Base-by-base conservation (phyloP, 441 rosid genomes). In the Eruca vesicaria region DNA sequence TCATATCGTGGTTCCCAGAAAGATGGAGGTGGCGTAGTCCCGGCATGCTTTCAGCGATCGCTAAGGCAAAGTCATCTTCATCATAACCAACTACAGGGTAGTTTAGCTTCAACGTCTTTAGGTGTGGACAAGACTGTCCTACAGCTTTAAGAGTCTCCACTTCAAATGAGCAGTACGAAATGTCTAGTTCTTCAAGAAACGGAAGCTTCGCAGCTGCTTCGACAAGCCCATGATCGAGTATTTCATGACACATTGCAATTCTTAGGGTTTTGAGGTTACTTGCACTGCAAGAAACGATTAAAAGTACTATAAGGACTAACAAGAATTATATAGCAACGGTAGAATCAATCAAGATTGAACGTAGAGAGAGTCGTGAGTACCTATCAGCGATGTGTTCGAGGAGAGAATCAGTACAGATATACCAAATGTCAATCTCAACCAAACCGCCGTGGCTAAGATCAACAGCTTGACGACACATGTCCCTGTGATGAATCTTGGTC, bases 381-480 rank as follows among this genome's bases (percentile, higher is more conserved):
- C 88, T 75, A 4, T 72, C 69, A 1, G 87, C 80, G 31, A 89
- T 84, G 76, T 89, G 73, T 0, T 9, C 0, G 52, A 92, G 87
- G 68, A 90, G 86, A 3, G 66, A 67, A 66, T 86, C 84, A 18
- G 66, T 73, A 18, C 84, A 82, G 23, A 85, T 82, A n/a, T 59
- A 0, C 73, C 78, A 82, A 29, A 90, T 55, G 6, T 63, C 67
- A 61, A 90, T 77, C 7, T 74, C 78, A 2, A 79, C 20, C 80
- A 85, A 67, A 1, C 55, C 77, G 8, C 92, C 93, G 1, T 63
- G 50, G 75, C 93, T 86, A 8, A 78, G 83, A 65, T 88, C 90
- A 32, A 90, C 78, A 4, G 96, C 96, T 19, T 75, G 41, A 58
- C 80, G 66, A 43, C 86, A 92, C 77, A 87, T 73, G 38, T 6